Conservation (phyloP, 805 yeast species). For the Metschnikowia corniflorae region DNA sequence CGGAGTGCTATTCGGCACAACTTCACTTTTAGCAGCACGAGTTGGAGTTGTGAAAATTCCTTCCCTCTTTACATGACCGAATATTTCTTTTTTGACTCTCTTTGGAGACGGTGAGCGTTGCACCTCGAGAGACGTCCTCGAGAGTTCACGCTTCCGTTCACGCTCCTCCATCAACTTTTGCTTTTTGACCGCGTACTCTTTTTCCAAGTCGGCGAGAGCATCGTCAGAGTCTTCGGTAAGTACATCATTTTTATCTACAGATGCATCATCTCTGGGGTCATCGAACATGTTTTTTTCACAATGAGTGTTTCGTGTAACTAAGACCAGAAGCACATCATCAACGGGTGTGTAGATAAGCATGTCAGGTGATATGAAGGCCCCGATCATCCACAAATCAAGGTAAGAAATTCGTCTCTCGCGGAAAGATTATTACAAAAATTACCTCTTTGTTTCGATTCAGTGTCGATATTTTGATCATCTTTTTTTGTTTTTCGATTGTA, state of each 20-base stretch:
- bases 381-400: too few species aligned
- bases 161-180: constrained; percentile 18
- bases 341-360: too few species aligned
- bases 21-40: not conserved
- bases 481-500: too few species aligned
- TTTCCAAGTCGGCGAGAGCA: constrained; percentile 34
- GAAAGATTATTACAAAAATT: too few species aligned
- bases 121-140: constrained; percentile 6
- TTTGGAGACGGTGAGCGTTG: constrained; percentile 18
- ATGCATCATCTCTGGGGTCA: constrained; percentile 32
- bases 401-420: too few species aligned
- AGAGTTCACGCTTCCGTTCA: constrained; percentile 12
- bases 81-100: constrained; percentile 1
- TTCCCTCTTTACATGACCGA: not conserved
- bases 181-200: constrained; percentile 31
- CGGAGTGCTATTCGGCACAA: not conserved
- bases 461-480: too few species aligned
- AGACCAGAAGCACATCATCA: too few species aligned
- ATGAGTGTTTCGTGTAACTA: too few species aligned
- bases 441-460: too few species aligned
- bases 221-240: constrained; percentile 39
- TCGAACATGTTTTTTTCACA: constrained; percentile 17
- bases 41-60: not conserved
- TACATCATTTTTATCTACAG: constrained; percentile 23
- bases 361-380: too few species aligned